Base-by-base conservation (phyloP, 1,139 yeast genomes). In the Blastobotrys arbuscula region DNA sequence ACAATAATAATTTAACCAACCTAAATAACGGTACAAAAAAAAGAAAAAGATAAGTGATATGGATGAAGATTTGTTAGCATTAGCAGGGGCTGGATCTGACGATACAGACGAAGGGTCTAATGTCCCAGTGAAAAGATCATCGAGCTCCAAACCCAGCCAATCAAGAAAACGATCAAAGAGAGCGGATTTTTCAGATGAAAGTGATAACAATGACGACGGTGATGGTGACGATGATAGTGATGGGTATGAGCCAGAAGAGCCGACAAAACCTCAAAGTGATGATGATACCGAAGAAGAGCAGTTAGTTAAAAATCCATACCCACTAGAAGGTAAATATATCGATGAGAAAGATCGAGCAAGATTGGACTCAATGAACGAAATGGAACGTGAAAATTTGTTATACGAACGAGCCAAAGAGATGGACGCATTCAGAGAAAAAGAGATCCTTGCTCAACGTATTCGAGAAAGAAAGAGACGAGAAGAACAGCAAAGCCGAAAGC, bases 371-470 rank as follows among this genome's bases (percentile, higher is more conserved):
- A 76, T 92, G 81, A 95, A 92, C 52, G 98, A 94, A 73, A 79
- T 92, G 65, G 85, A 85, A 60, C 82, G 97, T 61, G 98, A 92
- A 71, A 82, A 86, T 58, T 79, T 88, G 51, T 76, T 92, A 53
- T 94, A 87, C 60, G 97, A 92, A 53, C 86, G 99, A 67, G 78
- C 87, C 5, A 96, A 89, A 67, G 95, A 87, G 58, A 80, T 88
- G 81, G 95, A 90, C 64, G 79, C 84, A 55, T 89, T 75, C 67
- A 82, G 84, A 50, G 97, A 92, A 68, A 79, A 87, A 65, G 78
- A 78, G 62, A 82, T 84, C 61, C 79, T 94, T 60, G 87, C 85
- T 35, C 83, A 87, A 62, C 82, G 97, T 68, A 83, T 88, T 58
- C 76, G 72, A 59, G 77, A 79, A 56, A 77, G 82, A 55, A 71